Evolutionary conservation across 2,329 filamentous ascomycete genomes (phyloP), one percentile per base, ranked within the genome.

Genomic region (Penicillium sp.): DNA sequence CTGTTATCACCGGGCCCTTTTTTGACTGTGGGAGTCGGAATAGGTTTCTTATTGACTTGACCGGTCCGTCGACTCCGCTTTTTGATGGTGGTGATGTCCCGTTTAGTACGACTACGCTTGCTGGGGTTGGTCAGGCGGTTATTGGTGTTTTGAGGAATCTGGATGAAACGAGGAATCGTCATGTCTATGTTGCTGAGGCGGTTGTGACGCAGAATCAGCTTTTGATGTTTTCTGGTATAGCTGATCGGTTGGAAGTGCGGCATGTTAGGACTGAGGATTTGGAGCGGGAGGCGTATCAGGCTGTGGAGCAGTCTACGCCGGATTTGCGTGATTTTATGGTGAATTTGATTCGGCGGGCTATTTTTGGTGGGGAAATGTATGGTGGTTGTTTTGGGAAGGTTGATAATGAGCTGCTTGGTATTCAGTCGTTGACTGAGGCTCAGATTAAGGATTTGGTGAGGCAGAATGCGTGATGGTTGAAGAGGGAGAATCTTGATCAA

Each of bases 81-180:
- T 69, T 65, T 39, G 71, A 79, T 41, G 71, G 69, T 1, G 77
- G 78, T 0, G 62, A 77, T 20, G 42, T 46, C 2, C 44, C 57
- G 6, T 73, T 79, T 54, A 73, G 66, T 32, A 38, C 66, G 7
- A 75, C 76, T 0, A 73, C 66, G 0, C 61, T 80, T 0, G 45
- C 53, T 0, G 65, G 65, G 1, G 53, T 79, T 11, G 75, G 57
- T 0, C 60, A 69, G 14, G 72, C 68, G 1, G 64, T 80, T 0
- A 67, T 70, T 0, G 71, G 68, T 0, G 60, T 77, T 1, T 55
- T 79, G 1, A 40, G 50, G 6, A 64, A 77, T 35, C 69, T 66
- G 0, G 67, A 72, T 2, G 69, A 74, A 52, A 79, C 76, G 0
- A 69, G 68, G 55, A 79, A 81, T 52, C 62, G 67, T 3, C 39